phyloP scores from a whole-genome alignment of 768 basidiomycete species.

The Suillus brevipes region DNA sequence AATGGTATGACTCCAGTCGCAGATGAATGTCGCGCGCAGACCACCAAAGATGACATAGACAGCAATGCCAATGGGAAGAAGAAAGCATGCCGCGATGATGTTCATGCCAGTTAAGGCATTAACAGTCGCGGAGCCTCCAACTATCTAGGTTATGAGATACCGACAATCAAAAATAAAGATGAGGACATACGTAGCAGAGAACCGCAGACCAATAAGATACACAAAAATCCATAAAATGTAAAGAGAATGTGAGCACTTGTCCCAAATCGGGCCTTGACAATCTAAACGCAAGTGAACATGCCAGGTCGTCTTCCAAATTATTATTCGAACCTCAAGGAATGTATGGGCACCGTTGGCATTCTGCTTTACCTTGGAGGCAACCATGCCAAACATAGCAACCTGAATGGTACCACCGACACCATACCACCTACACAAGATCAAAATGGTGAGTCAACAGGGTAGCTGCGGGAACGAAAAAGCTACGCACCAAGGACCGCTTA shows the following conservation, averaged over 20 bases:
- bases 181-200: conserved; percentile 44
- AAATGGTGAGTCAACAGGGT: neutral
- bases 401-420: conserved; percentile 54
- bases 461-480: neutral
- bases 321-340: conserved; percentile 45
- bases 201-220: conserved; percentile 51
- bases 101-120: conserved; percentile 49
- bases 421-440: conserved; percentile 41
- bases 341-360: conserved; percentile 61
- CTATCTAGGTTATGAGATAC: conserved; percentile 15
- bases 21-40: conserved; percentile 46
- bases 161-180: neutral
- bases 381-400: conserved; percentile 51
- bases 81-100: conserved; percentile 43
- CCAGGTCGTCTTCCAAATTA: neutral
- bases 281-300: conserved; percentile 26
- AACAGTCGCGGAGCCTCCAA: conserved; percentile 48
- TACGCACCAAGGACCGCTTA: conserved; percentile 49
- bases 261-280: conserved; percentile 51
- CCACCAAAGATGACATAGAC: conserved; percentile 45
- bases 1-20: conserved; percentile 46
- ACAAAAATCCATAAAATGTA: conserved; percentile 52
- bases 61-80: conserved; percentile 46
- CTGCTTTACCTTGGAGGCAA: conserved; percentile 58
- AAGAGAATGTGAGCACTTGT: conserved; percentile 49